phyloP scores from a whole-genome alignment of 441 rosid genomes.

The Biscutella auriculata region DNA sequence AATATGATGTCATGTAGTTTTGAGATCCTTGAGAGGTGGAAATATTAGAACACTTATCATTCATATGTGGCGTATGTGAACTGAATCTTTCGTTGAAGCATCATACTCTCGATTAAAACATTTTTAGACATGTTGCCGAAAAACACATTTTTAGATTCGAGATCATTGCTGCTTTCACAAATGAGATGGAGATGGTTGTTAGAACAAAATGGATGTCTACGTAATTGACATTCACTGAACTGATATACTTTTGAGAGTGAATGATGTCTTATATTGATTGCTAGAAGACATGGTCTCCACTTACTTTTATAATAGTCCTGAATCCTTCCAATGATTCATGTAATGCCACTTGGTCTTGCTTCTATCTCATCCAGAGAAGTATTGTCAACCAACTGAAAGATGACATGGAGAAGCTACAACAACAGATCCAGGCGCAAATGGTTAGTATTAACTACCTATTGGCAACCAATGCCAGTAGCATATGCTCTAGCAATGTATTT shows the following conservation, averaged over 20 bases:
- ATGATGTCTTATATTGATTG: slow-evolving; percentile 1
- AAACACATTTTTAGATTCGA: neutral
- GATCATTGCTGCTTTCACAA: slow-evolving; percentile 8
- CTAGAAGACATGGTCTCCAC: slow-evolving; percentile 5
- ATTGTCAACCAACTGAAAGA: slow-evolving; percentile 82
- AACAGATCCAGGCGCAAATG: slow-evolving; percentile 71
- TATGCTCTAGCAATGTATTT: neutral
- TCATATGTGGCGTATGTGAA: neutral
- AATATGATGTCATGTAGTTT: slow-evolving; percentile 3
- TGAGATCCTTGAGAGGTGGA: neutral
- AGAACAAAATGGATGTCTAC: neutral
- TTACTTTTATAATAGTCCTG: neutral
- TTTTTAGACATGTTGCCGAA: neutral
- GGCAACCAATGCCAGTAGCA: neutral
- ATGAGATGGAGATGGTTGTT: neutral
- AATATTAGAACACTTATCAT: neutral
- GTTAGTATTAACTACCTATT: slow-evolving; percentile 32
- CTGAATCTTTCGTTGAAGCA: neutral
- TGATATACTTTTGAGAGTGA: slow-evolving; percentile 1
- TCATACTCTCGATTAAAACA: neutral
- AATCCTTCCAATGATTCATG: neutral
- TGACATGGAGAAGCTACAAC: slow-evolving; percentile 73
- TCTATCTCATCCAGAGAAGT: slow-evolving; percentile 51
- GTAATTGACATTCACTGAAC: neutral
- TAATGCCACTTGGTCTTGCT: slow-evolving; percentile 2